Conservation (phyloP, 768 basidiomycete species). For the Leccinum obscurum region DNA sequence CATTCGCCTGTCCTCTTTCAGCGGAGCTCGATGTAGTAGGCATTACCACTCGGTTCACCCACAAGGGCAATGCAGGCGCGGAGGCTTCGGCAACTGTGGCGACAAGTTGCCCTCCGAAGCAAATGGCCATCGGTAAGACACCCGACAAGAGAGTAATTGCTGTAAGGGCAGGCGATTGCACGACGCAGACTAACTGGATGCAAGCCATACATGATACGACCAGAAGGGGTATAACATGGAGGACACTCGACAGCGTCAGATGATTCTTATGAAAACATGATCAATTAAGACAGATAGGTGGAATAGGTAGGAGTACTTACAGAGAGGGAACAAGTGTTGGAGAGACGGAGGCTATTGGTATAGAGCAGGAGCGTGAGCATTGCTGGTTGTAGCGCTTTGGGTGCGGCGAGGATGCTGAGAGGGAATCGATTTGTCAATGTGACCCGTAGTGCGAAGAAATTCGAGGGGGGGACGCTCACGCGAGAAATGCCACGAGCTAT, state of each 20-base stretch:
- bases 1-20: neutral
- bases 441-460: neutral
- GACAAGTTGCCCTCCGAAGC: neutral
- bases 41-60: neutral
- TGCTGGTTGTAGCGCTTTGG: conserved; percentile 3
- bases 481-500: conserved; percentile 20
- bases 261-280: neutral
- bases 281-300: neutral
- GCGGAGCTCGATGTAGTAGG: neutral
- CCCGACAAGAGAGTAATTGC: conserved; percentile 9
- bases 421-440: neutral
- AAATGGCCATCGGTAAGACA: conserved; percentile 9
- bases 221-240: conserved; percentile 22
- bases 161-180: conserved; percentile 15
- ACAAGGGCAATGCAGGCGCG: neutral
- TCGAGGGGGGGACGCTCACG: conserved; percentile 9
- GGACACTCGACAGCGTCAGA: conserved; percentile 8
- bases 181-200: conserved; percentile 6
- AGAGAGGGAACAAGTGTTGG: conserved; percentile 7
- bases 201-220: conserved; percentile 11
- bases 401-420: conserved; percentile 14
- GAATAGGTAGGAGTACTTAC: conserved; percentile 1
- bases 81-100: neutral
- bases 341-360: conserved; percentile 23
- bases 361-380: conserved; percentile 24